Evolutionary conservation across 2,329 filamentous ascomycete genomes (phyloP).

Genomic region (Ascomycota sp.): DNA sequence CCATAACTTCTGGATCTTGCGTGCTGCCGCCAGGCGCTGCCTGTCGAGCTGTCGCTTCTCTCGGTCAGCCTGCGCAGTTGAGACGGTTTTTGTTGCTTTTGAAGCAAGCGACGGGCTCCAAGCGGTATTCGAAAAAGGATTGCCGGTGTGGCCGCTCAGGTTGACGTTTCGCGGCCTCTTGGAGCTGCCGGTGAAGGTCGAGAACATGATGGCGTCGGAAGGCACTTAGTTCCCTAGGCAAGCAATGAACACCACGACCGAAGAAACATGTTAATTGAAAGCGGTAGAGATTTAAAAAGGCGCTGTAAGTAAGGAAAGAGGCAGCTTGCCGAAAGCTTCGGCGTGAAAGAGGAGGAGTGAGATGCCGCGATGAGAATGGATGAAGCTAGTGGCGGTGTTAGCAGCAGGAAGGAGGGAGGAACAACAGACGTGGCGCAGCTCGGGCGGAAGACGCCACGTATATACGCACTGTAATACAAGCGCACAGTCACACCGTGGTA

Average conservation of each 20-base stretch:
- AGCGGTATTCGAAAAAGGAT: slow-evolving; percentile 50
- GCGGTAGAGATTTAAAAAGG: too few relatives aligned
- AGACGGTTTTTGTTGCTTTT: slow-evolving; percentile 54
- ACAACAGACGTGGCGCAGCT: too few relatives aligned
- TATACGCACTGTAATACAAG: too few relatives aligned
- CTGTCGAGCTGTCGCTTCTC: slow-evolving; percentile 60
- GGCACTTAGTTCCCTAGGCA: slow-evolving; percentile 1
- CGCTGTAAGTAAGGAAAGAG: background rate
- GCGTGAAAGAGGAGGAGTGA: background rate
- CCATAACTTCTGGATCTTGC: slow-evolving; percentile 59
- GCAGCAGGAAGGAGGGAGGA: too few relatives aligned
- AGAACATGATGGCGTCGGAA: slow-evolving; percentile 43
- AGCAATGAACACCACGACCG: background rate
- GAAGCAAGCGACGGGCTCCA: slow-evolving; percentile 33
- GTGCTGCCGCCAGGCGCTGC: slow-evolving; percentile 50
- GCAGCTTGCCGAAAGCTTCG: slow-evolving; percentile 4
- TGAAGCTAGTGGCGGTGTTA: too few relatives aligned
- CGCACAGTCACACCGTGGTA: too few relatives aligned
- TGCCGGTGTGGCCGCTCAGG: slow-evolving; percentile 61
- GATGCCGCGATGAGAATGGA: too few relatives aligned
- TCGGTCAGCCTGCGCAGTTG: slow-evolving; percentile 70
- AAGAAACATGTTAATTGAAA: slow-evolving; percentile 1
- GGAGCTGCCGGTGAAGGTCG: slow-evolving; percentile 72
- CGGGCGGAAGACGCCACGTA: too few relatives aligned
- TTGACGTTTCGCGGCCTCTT: slow-evolving; percentile 80